Conservation (phyloP, 2,329 filamentous ascomycete genomes). For the Arthrobotrys entomopaga region DNA sequence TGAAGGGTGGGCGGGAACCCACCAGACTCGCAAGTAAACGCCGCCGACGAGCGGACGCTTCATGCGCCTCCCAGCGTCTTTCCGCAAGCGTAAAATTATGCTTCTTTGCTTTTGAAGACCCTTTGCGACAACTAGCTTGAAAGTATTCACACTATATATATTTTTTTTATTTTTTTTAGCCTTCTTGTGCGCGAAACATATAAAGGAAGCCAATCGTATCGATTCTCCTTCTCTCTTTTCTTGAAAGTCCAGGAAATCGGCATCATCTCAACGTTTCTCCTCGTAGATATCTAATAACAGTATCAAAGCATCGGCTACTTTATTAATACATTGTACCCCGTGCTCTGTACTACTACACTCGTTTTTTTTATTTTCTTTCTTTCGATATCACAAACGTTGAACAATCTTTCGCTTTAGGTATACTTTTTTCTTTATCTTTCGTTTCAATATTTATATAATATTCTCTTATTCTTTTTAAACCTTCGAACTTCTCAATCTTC, state of each 20-base stretch:
- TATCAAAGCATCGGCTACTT: conserved; percentile 15
- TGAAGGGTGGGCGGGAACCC: not conserved
- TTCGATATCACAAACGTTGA: conserved; percentile 30
- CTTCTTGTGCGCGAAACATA: not conserved
- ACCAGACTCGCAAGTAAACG: not conserved
- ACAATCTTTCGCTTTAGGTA: conserved; percentile 1
- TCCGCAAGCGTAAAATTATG: not conserved
- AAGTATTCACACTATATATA: too few relatives aligned
- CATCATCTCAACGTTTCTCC: conserved; percentile 10
- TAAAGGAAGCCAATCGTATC: not conserved
- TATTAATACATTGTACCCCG: conserved; percentile 5
- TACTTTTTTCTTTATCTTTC: not conserved
- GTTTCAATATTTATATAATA: too few relatives aligned
- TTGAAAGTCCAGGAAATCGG: not conserved
- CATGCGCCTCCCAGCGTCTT: conserved; percentile 3
- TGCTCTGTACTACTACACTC: conserved; percentile 42
- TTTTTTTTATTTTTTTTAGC: not conserved
- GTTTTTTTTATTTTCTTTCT: conserved; percentile 21
- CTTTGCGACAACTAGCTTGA: too few relatives aligned
- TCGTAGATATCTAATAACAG: conserved; percentile 18
- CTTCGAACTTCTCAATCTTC: not conserved
- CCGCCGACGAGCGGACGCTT: conserved; percentile 14
- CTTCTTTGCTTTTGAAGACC: too few relatives aligned
- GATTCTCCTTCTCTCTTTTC: not conserved
- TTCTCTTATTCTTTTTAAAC: not conserved